phyloP scores from a whole-genome alignment of 306 rosid species.

The Lathyrus tuberosus region DNA sequence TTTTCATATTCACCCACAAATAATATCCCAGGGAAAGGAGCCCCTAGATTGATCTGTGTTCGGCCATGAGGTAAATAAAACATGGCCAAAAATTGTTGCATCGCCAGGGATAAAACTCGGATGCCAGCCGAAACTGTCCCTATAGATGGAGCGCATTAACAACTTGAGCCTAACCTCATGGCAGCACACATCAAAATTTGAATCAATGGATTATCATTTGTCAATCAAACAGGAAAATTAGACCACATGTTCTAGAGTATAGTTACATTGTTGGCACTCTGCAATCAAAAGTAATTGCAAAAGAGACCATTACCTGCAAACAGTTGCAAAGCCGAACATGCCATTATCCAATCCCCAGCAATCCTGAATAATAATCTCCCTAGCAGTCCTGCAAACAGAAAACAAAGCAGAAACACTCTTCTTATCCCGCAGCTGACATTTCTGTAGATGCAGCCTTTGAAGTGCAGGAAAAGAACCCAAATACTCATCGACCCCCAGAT shows the following conservation, averaged over 20 bases:
- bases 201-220: constrained; percentile 6
- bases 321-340: constrained; percentile 59
- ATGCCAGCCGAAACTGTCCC: not conserved
- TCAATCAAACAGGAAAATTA: constrained; percentile 3
- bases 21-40: not conserved
- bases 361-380: constrained; percentile 72
- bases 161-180: not conserved
- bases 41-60: not conserved
- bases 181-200: not conserved
- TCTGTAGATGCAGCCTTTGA: constrained; percentile 71
- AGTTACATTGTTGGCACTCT: not conserved
- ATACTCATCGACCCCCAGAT: constrained; percentile 65
- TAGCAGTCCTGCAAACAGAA: constrained; percentile 60
- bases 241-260: not conserved
- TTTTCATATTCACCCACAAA: not conserved
- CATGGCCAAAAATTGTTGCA: not conserved
- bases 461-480: constrained; percentile 74
- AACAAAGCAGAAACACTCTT: constrained; percentile 63
- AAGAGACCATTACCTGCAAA: constrained; percentile 66
- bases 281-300: not conserved
- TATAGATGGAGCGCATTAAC: not conserved
- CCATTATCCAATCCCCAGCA: constrained; percentile 88
- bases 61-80: not conserved
- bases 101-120: not conserved
- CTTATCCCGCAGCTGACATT: constrained; percentile 78